Conservation (phyloP, 345 rosid species). For the Linum usitatissimum region DNA sequence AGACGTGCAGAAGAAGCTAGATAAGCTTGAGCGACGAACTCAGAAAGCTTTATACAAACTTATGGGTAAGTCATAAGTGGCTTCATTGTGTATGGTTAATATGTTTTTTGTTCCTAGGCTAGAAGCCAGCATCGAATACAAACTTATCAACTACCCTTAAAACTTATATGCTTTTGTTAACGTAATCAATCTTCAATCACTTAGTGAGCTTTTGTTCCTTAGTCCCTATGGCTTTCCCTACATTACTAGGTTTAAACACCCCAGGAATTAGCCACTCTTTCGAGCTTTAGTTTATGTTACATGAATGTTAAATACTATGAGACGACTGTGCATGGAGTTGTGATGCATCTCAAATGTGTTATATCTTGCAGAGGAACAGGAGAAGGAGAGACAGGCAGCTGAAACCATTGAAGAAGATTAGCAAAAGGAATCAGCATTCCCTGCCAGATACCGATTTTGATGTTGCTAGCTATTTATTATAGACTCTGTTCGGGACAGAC, state of each 20-base stretch:
- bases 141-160: background rate
- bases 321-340: too few relatives aligned
- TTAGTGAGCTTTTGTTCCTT: too few relatives aligned
- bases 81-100: background rate
- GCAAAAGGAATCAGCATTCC: background rate
- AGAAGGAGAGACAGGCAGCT: constrained; percentile 40
- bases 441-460: background rate
- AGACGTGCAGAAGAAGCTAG: constrained; percentile 90
- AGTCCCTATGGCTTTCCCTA: too few relatives aligned
- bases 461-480: background rate
- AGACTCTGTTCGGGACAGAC: too few relatives aligned
- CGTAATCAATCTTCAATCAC: too few relatives aligned
- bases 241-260: too few relatives aligned
- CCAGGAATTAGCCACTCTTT: background rate
- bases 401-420: constrained; percentile 32
- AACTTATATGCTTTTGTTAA: too few relatives aligned
- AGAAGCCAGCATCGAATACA: background rate
- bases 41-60: constrained; percentile 70
- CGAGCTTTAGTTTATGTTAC: background rate
- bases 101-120: background rate
- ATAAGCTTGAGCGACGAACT: constrained; percentile 84
- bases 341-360: background rate
- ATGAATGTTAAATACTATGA: too few relatives aligned
- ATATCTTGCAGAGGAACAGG: constrained; percentile 47
- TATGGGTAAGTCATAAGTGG: constrained; percentile 46